A percentile compares a stretch with the other conserved stretches of the same genome.
Evolutionary conservation across 148 eudicot genomes (phyloP).

Genomic region (Amaranthus cruentus): DNA sequence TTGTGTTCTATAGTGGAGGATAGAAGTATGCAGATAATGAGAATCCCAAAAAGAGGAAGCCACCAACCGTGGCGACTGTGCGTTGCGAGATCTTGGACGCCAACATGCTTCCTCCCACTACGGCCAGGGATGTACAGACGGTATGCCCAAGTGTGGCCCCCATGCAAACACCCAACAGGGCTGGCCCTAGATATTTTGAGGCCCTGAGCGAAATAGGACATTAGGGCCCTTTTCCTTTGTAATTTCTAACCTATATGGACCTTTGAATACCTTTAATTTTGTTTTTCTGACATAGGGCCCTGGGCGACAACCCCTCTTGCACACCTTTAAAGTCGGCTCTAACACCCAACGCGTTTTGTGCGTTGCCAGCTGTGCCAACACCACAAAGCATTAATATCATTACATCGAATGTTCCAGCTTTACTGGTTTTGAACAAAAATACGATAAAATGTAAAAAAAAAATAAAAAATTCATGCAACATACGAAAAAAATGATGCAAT

Average conservation of each 20-base stretch:
- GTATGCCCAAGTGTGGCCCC: conserved; percentile 85
- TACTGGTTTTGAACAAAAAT: background rate
- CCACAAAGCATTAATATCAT: background rate
- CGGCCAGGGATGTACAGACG: conserved; percentile 86
- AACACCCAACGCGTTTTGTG: no score
- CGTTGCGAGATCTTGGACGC: conserved; percentile 91
- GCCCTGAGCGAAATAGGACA: no score
- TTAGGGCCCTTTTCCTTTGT: no score
- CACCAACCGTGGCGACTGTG: conserved; percentile 84
- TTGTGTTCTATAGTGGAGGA: conserved; percentile 50
- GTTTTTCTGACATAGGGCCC: no score
- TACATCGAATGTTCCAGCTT: conserved; percentile 2
- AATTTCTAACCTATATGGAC: no score
- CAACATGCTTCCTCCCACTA: conserved; percentile 92
- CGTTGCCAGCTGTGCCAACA: conserved; percentile 60
- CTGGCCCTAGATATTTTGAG: no score
- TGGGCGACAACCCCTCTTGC: no score
- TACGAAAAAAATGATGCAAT: no score
- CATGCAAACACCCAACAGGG: conserved; percentile 76
- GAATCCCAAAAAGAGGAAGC: conserved; percentile 85
- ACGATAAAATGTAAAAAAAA: background rate
- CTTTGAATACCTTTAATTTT: no score
- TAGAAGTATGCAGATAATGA: conserved; percentile 87
- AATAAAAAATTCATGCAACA: background rate
- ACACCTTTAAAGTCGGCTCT: no score